Percentiles rank a stretch among this genome's conserved stretches.
These are phyloP conservation scores for Ogataea polymorpha DNA, from an alignment of 805 yeast species.

Conservation along the genomic window DNA sequence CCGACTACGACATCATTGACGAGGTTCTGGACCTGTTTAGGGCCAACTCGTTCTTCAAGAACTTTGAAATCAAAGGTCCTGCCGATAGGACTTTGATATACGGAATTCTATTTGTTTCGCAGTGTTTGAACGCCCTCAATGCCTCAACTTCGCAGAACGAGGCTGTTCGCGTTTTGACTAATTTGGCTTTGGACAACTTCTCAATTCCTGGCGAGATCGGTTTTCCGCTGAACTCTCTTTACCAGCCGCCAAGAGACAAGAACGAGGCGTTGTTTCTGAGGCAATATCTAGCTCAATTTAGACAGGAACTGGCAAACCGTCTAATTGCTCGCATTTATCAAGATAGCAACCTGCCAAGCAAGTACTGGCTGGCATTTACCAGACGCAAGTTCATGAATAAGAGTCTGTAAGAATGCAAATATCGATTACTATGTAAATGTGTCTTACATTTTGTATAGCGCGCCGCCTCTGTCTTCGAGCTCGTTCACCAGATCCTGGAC, in stretches of 20 bases:
- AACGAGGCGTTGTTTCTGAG: constrained; percentile 77
- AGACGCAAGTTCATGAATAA: constrained; percentile 96
- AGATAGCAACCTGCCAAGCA: constrained; percentile 75
- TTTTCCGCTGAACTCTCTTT: constrained; percentile 84
- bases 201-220: constrained; percentile 93
- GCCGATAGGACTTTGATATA: constrained; percentile 91
- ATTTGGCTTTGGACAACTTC: constrained; percentile 83
- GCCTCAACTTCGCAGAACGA: constrained; percentile 49
- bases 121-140: constrained; percentile 67
- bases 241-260: constrained; percentile 69
- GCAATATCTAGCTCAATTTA: constrained; percentile 81
- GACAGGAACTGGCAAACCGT: constrained; percentile 88
- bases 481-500: constrained; percentile 62
- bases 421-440: constrained; percentile 1
- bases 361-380: constrained; percentile 94
- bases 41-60: constrained; percentile 94
- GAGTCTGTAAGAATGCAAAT: constrained; percentile 43
- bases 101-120: constrained; percentile 87
- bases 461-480: constrained; percentile 73
- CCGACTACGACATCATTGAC: constrained; percentile 87
- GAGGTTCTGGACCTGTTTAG: constrained; percentile 89
- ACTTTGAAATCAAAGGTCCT: constrained; percentile 94
- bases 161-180: constrained; percentile 68
- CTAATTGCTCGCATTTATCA: constrained; percentile 70
- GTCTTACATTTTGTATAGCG: constrained; percentile 47